These are phyloP conservation scores for Cytospora paraplurivora DNA, from an alignment of 2,329 filamentous ascomycete genomes.

Conservation along the genomic window DNA sequence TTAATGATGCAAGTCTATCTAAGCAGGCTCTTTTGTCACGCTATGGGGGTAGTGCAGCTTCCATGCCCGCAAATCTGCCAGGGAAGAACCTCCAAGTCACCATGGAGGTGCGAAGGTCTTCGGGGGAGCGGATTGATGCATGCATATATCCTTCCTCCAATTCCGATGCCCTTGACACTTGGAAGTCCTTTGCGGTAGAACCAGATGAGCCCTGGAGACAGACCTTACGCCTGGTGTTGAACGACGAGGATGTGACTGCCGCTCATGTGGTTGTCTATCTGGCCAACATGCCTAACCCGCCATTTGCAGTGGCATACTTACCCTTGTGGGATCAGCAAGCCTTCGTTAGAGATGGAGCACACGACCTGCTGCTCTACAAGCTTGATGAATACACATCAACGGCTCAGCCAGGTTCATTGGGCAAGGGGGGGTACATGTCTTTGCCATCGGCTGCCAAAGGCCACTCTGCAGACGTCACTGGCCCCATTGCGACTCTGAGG, in stretches of 20 bases:
- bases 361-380: conserved; percentile 81
- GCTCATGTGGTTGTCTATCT: conserved; percentile 90
- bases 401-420: conserved; percentile 60
- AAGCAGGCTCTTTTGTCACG: conserved; percentile 71
- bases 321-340: conserved; percentile 91
- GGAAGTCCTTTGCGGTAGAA: conserved; percentile 81
- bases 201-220: conserved; percentile 85
- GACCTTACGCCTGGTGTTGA: conserved; percentile 78
- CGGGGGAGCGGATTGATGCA: conserved; percentile 80
- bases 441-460: conserved; percentile 76
- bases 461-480: conserved; percentile 73
- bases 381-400: conserved; percentile 88
- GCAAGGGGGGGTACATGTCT: conserved; percentile 83
- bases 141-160: conserved; percentile 90
- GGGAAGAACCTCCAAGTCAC: conserved; percentile 83
- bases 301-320: conserved; percentile 90
- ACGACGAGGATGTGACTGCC: conserved; percentile 75
- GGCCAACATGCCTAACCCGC: conserved; percentile 80
- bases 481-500: conserved; percentile 76
- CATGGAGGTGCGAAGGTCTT: conserved; percentile 78
- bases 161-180: conserved; percentile 74
- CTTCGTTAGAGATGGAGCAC: conserved; percentile 83
- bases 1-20: conserved; percentile 77
- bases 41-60: conserved; percentile 72
- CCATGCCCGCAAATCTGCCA: conserved; percentile 62